Percentiles rank a stretch among this genome's conserved stretches.
Conservation (phyloP, 805 yeast genomes). For the Starmerella riodocensis region DNA sequence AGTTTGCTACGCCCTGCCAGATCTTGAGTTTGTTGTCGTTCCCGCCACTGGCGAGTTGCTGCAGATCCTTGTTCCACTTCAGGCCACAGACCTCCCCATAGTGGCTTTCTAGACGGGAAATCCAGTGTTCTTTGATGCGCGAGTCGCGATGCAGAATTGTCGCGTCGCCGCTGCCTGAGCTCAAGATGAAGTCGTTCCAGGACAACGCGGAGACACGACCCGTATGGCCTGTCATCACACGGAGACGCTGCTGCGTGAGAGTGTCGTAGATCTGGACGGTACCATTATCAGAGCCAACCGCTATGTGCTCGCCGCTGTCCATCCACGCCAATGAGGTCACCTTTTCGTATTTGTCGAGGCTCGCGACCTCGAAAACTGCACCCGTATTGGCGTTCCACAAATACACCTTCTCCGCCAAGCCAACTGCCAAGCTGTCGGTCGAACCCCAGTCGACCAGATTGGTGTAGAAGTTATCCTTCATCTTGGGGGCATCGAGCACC, state of each 20-base stretch:
- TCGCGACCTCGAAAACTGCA: slow-evolving; percentile 67
- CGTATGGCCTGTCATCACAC: slow-evolving; percentile 86
- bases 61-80: slow-evolving; percentile 83
- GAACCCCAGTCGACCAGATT: slow-evolving; percentile 94
- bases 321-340: slow-evolving; percentile 87
- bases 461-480: slow-evolving; percentile 85
- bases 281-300: slow-evolving; percentile 81
- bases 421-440: slow-evolving; percentile 78
- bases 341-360: slow-evolving; percentile 50
- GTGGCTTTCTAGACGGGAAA: slow-evolving; percentile 59
- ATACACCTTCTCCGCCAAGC: slow-evolving; percentile 75
- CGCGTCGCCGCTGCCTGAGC: slow-evolving; percentile 79
- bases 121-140: slow-evolving; percentile 68
- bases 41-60: slow-evolving; percentile 88
- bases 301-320: slow-evolving; percentile 85
- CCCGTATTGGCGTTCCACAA: slow-evolving; percentile 83
- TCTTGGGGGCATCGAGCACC: slow-evolving; percentile 89
- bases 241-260: slow-evolving; percentile 59
- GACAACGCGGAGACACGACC: slow-evolving; percentile 76
- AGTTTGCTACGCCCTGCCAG: slow-evolving; percentile 59
- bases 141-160: slow-evolving; percentile 84
- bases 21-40: slow-evolving; percentile 78
- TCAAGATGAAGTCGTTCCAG: slow-evolving; percentile 84
- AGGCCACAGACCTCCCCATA: slow-evolving; percentile 94
- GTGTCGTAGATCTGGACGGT: slow-evolving; percentile 93